Percentiles rank a stretch among this genome's conserved stretches.
Evolutionary conservation across 1,284 basidiomycete species (phyloP).

Genomic region (Omphalotus olearius): DNA sequence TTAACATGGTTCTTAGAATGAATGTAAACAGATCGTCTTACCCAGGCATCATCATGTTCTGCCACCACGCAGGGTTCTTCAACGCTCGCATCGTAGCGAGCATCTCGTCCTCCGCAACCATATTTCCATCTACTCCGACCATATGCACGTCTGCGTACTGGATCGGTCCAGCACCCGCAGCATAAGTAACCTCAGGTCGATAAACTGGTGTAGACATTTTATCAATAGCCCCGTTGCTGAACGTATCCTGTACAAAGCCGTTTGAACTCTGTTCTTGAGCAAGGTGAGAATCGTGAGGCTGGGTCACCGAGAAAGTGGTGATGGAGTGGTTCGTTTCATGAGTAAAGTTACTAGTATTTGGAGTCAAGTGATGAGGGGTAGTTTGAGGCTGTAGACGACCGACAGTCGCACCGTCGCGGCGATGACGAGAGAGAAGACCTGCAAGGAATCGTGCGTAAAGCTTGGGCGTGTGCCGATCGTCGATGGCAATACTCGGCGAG

Average conservation of each 20-base stretch:
- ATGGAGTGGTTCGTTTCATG: conserved; percentile 14
- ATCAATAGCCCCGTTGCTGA: neutral
- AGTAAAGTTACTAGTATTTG: neutral
- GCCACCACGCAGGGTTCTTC: conserved; percentile 69
- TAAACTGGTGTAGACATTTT: conserved; percentile 29
- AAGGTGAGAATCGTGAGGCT: conserved; percentile 13
- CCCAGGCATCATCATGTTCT: conserved; percentile 81
- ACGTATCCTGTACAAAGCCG: neutral
- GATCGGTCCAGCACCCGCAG: conserved; percentile 30
- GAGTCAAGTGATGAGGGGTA: conserved; percentile 29
- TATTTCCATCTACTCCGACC: conserved; percentile 29
- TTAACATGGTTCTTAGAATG: neutral
- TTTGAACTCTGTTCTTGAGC: conserved; percentile 17
- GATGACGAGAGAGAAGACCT: conserved; percentile 60
- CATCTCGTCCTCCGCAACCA: conserved; percentile 50
- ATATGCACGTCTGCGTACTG: conserved; percentile 32
- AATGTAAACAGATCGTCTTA: conserved; percentile 25
- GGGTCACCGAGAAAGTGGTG: conserved; percentile 18
- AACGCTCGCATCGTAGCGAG: conserved; percentile 70
- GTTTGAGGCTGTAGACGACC: conserved; percentile 44
- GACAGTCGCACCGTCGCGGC: conserved; percentile 54
- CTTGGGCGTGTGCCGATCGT: conserved; percentile 77
- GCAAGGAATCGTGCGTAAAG: conserved; percentile 78
- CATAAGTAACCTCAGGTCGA: conserved; percentile 42
- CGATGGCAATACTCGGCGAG: conserved; percentile 73